Conservation (phyloP, 1,284 basidiomycete species). For the Ceratobasidium sp. region DNA sequence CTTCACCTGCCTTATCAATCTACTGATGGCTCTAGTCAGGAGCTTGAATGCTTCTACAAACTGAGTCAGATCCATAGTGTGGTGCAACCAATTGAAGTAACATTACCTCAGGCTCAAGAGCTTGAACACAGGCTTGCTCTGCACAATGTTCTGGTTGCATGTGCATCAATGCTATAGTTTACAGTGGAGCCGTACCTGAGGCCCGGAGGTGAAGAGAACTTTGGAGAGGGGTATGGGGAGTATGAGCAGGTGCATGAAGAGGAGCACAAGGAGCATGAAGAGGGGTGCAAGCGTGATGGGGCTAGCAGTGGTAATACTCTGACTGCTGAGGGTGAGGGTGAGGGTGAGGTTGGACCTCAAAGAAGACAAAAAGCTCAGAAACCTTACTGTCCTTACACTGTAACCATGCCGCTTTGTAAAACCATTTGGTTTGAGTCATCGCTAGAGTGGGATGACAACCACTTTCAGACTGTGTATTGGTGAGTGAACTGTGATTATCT, state of each 20-base stretch:
- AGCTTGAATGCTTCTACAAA: too few relatives aligned
- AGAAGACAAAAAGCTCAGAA: not conserved
- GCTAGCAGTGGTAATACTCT: not conserved
- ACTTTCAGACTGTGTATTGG: not conserved
- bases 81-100: too few relatives aligned
- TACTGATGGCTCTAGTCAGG: too few relatives aligned
- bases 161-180: too few relatives aligned
- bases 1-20: too few relatives aligned
- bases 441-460: not conserved
- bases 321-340: not conserved
- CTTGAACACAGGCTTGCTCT: too few relatives aligned
- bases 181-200: too few relatives aligned
- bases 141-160: too few relatives aligned
- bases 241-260: not conserved
- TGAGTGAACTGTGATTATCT: not conserved
- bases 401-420: constrained; percentile 1
- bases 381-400: not conserved
- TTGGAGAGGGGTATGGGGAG: too few relatives aligned
- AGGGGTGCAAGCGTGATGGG: not conserved
- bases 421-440: constrained; percentile 14
- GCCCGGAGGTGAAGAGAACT: too few relatives aligned
- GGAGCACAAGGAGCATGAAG: not conserved
- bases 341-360: not conserved
- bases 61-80: too few relatives aligned
- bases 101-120: too few relatives aligned